Base-by-base conservation (phyloP, 352 stramenopile genomes). In the Peronospora belbahrii region DNA sequence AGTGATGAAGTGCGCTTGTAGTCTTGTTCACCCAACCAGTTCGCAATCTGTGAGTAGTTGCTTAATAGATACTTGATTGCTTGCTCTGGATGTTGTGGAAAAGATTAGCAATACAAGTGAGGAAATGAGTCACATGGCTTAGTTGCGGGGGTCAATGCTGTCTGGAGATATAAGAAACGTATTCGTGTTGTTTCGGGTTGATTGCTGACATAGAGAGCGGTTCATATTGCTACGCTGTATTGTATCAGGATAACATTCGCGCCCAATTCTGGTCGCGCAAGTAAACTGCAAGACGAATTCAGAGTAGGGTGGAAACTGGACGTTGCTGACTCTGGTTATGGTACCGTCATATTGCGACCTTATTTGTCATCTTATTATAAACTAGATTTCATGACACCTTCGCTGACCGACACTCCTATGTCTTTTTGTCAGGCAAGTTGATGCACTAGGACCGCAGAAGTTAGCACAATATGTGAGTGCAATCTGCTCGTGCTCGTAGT, bases 181-280 rank as follows among this genome's bases (percentile, higher is more conserved):
- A 0, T 62, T 88, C 38, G 38, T 85, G 25, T 87, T 74, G 17
- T 61, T 93, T 3, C 70, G 61, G 11, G 88, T 92, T 42, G 24
- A 83, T 89, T 47, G 33, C 31, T 9, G 62, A 87, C 0, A 85
- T 88, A 65, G 76, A 90, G 46, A 78, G 23, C 65, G 70, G 5
- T 90, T 88, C 43, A 48, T 62, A 6, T 23, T 63, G 10, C 54
- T 71, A 18, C 64, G 76, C 0, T 63, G 56, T 25, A n/a, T n/a
- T n/a, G n/a, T n/a, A n/a, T n/a, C n/a, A n/a, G n/a, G n/a, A n/a
- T n/a, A n/a, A n/a, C n/a, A n/a, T n/a, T n/a, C n/a, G n/a, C n/a
- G n/a, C n/a, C n/a, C n/a, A n/a, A n/a, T 92, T 2, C 71, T 89
- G n/a, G 72, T 92, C 53, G 87, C 88, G 78, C 74, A 89, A 59